A percentile compares a stretch with the other conserved stretches of the same genome.
Evolutionary conservation across 257 asterid genomes (phyloP).

Genomic region (Solanum pennellii): DNA sequence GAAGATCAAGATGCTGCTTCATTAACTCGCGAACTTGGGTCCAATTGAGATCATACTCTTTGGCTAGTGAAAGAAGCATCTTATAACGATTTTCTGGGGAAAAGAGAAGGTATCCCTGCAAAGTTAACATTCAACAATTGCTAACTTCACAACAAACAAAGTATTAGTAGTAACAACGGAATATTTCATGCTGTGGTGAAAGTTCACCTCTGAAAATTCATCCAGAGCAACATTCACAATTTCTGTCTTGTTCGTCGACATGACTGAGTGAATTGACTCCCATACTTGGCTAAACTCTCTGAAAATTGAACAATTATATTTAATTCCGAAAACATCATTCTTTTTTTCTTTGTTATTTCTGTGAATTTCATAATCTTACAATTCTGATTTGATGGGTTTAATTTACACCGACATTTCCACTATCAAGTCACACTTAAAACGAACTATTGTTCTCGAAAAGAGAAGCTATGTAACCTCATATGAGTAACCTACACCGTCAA

Average conservation of each 20-base stretch:
- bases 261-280: constrained; percentile 64
- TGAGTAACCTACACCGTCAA: background rate
- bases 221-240: constrained; percentile 64
- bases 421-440: background rate
- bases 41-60: constrained; percentile 79
- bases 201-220: constrained; percentile 66
- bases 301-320: constrained; percentile 6
- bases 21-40: constrained; percentile 61
- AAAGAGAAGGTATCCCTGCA: constrained; percentile 72
- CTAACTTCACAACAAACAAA: background rate
- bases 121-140: background rate
- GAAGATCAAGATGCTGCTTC: constrained; percentile 84
- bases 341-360: background rate
- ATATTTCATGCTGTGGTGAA: background rate
- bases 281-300: constrained; percentile 53
- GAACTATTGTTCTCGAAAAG: background rate
- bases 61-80: constrained; percentile 54
- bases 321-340: background rate
- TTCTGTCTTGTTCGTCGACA: constrained; percentile 65
- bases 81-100: constrained; percentile 39
- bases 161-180: background rate
- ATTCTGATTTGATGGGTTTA: background rate
- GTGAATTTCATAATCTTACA: too few species aligned
- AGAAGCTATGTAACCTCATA: background rate
- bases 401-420: background rate